Evolutionary conservation across 805 yeast species (phyloP).

Genomic region (Candida golubevii): DNA sequence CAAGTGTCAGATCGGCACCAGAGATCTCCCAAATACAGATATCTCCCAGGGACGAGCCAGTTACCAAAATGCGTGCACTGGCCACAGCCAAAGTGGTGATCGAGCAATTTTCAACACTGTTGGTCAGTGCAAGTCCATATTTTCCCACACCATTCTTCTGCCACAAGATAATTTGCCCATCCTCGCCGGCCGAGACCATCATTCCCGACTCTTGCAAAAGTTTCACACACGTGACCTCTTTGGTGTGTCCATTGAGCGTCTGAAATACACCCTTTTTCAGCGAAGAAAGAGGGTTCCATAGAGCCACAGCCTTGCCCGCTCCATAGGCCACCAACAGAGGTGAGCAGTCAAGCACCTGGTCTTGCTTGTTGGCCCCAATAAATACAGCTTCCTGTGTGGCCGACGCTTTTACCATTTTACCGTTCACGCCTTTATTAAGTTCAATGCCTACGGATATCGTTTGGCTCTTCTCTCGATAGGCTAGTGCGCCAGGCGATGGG

Average conservation of each 20-base stretch:
- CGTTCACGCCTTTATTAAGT: not conserved
- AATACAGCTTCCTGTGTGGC: constrained; percentile 51
- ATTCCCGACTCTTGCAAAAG: constrained; percentile 40
- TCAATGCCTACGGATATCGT: not conserved
- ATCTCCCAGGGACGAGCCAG: constrained; percentile 64
- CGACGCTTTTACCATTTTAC: not conserved
- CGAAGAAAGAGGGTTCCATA: constrained; percentile 57
- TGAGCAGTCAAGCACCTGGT: constrained; percentile 54
- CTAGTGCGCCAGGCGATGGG: constrained; percentile 9
- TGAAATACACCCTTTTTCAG: constrained; percentile 43
- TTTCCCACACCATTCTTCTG: constrained; percentile 20
- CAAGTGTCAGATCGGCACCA: constrained; percentile 19
- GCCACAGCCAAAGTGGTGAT: constrained; percentile 51
- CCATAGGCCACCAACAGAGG: constrained; percentile 58
- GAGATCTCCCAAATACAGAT: constrained; percentile 49
- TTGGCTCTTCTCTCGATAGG: not conserved
- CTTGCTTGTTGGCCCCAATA: constrained; percentile 68
- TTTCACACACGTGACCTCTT: constrained; percentile 63
- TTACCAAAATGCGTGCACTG: constrained; percentile 38
- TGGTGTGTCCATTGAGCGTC: constrained; percentile 59
- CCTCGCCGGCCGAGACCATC: constrained; percentile 66
- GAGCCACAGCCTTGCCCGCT: constrained; percentile 59
- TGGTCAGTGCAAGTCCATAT: constrained; percentile 28
- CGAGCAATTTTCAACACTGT: constrained; percentile 43
- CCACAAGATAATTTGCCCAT: constrained; percentile 63